phyloP scores from a whole-genome alignment of 1,139 yeast genomes.

The Diutina catenulata region DNA sequence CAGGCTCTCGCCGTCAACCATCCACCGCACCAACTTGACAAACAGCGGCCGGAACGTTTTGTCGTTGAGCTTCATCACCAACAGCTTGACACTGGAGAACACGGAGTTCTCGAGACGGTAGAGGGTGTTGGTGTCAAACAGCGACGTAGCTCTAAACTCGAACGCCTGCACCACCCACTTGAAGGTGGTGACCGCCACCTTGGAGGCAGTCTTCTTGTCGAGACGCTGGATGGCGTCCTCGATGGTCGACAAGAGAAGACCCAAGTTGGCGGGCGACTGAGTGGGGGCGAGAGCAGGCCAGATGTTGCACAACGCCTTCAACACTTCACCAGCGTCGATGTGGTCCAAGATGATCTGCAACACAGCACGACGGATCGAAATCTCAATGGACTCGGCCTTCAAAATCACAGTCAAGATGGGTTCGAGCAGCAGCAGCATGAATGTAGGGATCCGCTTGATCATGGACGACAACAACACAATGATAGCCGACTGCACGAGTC shows the following conservation, averaged over 20 bases:
- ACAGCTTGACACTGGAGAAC: conserved; percentile 48
- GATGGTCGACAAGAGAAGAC: conserved; percentile 56
- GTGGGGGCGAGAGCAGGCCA: conserved; percentile 42
- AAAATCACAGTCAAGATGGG: conserved; percentile 47
- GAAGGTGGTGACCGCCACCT: conserved; percentile 60
- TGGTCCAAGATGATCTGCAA: conserved; percentile 54
- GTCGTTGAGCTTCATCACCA: conserved; percentile 86
- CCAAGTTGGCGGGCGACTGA: conserved; percentile 46
- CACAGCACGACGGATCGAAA: conserved; percentile 52
- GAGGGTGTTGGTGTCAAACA: conserved; percentile 59
- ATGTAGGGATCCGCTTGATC: conserved; percentile 77
- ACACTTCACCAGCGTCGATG: conserved; percentile 52
- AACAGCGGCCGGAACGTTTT: conserved; percentile 88
- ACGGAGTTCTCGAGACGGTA: conserved; percentile 53
- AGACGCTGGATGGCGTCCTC: conserved; percentile 53
- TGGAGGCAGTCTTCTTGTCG: conserved; percentile 64
- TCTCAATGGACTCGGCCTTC: conserved; percentile 44
- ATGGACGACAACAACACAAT: conserved; percentile 64
- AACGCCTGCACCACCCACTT: conserved; percentile 61
- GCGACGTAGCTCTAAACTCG: conserved; percentile 38
- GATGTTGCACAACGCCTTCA: conserved; percentile 45
- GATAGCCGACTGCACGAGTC: conserved; percentile 49
- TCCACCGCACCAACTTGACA: conserved; percentile 87
- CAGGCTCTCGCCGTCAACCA: conserved; percentile 70
- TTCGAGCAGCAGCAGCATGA: conserved; percentile 58